These are phyloP conservation scores for Tylopilus plumbeoviolaceoides DNA, from an alignment of 768 basidiomycete species.

Conservation along the genomic window DNA sequence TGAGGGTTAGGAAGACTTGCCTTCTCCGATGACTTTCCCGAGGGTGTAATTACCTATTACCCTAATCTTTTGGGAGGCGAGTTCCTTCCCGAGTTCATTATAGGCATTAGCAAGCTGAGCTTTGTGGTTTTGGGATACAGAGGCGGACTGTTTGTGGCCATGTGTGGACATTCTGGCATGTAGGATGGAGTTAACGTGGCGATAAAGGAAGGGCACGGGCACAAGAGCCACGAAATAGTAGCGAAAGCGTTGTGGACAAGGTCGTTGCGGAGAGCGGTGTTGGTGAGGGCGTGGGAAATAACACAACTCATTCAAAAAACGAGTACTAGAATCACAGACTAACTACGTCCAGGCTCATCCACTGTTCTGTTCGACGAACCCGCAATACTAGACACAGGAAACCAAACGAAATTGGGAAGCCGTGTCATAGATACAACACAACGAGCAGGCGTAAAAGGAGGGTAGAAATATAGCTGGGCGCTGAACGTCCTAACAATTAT, in stretches of 20 bases:
- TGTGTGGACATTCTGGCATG: conserved; percentile 43
- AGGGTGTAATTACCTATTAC: conserved; percentile 95
- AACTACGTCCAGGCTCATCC: conserved; percentile 21
- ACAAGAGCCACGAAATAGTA: conserved; percentile 26
- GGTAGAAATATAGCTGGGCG: conserved; percentile 1
- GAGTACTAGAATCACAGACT: conserved; percentile 1
- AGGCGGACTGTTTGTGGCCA: conserved; percentile 59
- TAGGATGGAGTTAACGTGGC: conserved; percentile 28
- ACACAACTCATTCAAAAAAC: conserved; percentile 17
- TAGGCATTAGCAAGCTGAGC: conserved; percentile 92
- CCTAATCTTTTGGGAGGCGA: conserved; percentile 84
- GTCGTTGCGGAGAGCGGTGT: conserved; percentile 6
- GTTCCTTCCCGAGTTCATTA: conserved; percentile 94
- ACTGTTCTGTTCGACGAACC: conserved; percentile 11
- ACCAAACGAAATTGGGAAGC: conserved; percentile 27
- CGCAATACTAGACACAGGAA: conserved; percentile 19
- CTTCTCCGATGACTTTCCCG: conserved; percentile 93
- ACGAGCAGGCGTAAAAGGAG: conserved; percentile 17
- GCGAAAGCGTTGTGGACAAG: conserved; percentile 12
- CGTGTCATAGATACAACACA: conserved; percentile 44
- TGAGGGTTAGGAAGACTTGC: conserved; percentile 39
- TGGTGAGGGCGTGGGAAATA: conserved; percentile 20
- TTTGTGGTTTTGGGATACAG: conserved; percentile 71
- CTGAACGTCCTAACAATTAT: conserved; percentile 18
- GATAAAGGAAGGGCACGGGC: conserved; percentile 36